Evolutionary conservation across 345 rosid species (phyloP).

Genomic region (Carallia brachiata): DNA sequence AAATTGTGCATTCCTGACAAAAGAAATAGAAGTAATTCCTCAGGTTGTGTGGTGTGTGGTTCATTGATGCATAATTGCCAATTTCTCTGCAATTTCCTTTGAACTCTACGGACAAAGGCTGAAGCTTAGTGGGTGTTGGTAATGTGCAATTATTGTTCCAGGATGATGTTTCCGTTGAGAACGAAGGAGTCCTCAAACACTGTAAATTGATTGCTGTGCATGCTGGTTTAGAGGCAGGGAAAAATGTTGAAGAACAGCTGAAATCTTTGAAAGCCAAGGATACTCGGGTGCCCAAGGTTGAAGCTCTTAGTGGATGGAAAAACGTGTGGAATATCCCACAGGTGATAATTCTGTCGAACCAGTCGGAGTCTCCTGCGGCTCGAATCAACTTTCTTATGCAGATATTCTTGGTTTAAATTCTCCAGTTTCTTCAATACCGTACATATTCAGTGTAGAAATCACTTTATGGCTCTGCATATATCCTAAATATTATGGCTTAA

Average conservation of each 20-base stretch:
- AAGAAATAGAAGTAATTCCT: not conserved
- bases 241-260: conserved; percentile 53
- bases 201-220: conserved; percentile 74
- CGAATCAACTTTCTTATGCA: not conserved
- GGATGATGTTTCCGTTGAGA: conserved; percentile 67
- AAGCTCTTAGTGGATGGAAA: conserved; percentile 62
- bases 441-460: not conserved
- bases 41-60: not conserved
- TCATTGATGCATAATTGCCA: not conserved
- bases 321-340: conserved; percentile 78
- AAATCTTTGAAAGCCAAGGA: conserved; percentile 56
- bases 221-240: conserved; percentile 70
- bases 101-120: not conserved
- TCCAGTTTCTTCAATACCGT: not conserved
- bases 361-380: not conserved
- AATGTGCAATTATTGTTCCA: conserved; percentile 25
- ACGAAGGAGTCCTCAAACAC: conserved; percentile 43
- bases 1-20: not conserved
- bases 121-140: conserved; percentile 3
- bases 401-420: not conserved
- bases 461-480: not conserved
- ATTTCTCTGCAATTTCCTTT: not conserved
- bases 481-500: not conserved
- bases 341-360: conserved; percentile 36
- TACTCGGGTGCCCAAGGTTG: conserved; percentile 53